Base-by-base conservation (phyloP, 129 eudicot genomes). In the Smallanthus sonchifolius region DNA sequence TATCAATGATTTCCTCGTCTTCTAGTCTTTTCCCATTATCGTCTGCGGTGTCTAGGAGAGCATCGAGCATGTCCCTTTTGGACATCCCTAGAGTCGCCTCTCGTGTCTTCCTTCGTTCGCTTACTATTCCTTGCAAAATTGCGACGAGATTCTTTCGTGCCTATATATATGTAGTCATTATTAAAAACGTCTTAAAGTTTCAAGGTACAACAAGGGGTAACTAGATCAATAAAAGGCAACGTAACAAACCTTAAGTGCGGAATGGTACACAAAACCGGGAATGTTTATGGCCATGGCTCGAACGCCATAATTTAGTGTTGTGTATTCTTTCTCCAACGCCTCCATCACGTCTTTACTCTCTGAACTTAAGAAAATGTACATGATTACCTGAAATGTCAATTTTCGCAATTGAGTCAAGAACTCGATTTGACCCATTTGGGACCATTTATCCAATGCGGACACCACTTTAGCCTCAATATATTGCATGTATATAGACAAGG, bases 1-100 rank as follows among this genome's bases (percentile, higher is more conserved):
- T 65, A 82, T 94, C 97, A 3, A 94, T 94, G 66, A 94, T 94
- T 75, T 94, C 99, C 72, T 91, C 96, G 45, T 94, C 99, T 4
- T 52, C 84, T 67, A 94, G 77, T 77, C 47, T 91, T 57, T 81
- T 78, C 3, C 98, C 97, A 4, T 91, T 83, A 24, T 90, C 98
- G 47, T 93, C 97, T 48, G 72, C 65, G 47, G 75, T 87, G 24
- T 85, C 87, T 67, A 94, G 15, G 9, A 94, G 87, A 24, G 83
- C 84, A 75, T 94, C 97, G 82, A 94, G 79, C 98, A 92, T 92
- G 79, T 92, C 98, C 39, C 45, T 81, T 80, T 84, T 92, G 28
- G 79, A 38, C 79, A 39, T 61, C 15, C 55, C 64, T 43, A 78
- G 67, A 44, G 30, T 66, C 16, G 36, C 74, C 69, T 13, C 74